These are phyloP conservation scores for Groenewaldozyma sp. DNA, from an alignment of 1,139 yeast species.

Conservation along the genomic window DNA sequence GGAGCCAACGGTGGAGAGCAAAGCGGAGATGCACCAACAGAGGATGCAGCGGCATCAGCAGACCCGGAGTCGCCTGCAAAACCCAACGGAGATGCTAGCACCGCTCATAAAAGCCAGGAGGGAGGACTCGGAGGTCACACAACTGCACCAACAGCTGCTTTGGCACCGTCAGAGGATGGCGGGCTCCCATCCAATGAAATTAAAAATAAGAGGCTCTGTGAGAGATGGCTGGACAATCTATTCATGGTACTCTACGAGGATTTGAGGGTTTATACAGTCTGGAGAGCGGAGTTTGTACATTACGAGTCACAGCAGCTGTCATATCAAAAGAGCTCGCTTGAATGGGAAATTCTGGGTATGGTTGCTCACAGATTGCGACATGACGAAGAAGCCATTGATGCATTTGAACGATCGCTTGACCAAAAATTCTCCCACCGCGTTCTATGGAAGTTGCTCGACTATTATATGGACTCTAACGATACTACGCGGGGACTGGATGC, in stretches of 20 bases:
- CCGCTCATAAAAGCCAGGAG: constrained; percentile 7
- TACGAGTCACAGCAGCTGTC: constrained; percentile 68
- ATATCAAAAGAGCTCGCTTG: constrained; percentile 71
- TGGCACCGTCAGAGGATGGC: not conserved
- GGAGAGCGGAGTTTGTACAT: constrained; percentile 88
- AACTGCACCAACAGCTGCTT: not conserved
- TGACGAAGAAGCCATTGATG: constrained; percentile 69
- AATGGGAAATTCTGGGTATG: constrained; percentile 88
- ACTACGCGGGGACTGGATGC: constrained; percentile 51
- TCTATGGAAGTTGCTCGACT: constrained; percentile 63
- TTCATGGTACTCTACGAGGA: constrained; percentile 86
- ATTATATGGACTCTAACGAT: constrained; percentile 35
- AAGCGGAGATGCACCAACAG: constrained; percentile 6
- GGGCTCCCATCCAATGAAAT: constrained; percentile 3
- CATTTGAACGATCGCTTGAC: constrained; percentile 62
- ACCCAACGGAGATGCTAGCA: constrained; percentile 9
- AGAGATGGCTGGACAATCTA: constrained; percentile 86
- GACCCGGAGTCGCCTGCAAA: constrained; percentile 7
- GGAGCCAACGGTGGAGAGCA: constrained; percentile 11
- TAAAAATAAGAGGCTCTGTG: constrained; percentile 69
- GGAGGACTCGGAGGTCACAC: constrained; percentile 2
- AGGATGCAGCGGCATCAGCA: constrained; percentile 28
- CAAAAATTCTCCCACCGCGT: constrained; percentile 80
- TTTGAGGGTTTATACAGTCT: constrained; percentile 70
- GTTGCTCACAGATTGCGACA: constrained; percentile 74